phyloP scores from a whole-genome alignment of 352 stramenopile species.

The Pythium chondricola region DNA sequence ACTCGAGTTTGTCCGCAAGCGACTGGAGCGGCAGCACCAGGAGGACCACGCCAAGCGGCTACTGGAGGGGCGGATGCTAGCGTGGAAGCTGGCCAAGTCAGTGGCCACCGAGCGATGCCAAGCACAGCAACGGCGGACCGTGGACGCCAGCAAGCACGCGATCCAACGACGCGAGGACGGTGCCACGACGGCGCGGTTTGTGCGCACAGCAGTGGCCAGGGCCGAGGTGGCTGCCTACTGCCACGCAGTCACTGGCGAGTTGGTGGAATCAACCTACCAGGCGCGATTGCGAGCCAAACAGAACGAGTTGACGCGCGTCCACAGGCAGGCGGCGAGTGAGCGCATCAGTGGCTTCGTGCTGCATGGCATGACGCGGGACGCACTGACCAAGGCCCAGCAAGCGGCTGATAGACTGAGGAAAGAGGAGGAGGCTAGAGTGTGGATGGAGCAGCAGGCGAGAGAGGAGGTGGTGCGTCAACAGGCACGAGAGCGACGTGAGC shows the following conservation, averaged over 20 bases:
- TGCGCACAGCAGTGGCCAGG: slow-evolving; percentile 1
- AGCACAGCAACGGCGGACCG: no score
- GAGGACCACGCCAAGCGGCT: not conserved
- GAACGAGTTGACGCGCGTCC: slow-evolving; percentile 31
- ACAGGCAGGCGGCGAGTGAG: slow-evolving; percentile 19
- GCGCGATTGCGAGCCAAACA: slow-evolving; percentile 23
- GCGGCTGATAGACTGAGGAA: not conserved
- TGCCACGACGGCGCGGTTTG: not conserved
- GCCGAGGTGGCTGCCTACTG: not conserved
- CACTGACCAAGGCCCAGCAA: slow-evolving; percentile 20
- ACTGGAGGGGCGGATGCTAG: slow-evolving; percentile 6
- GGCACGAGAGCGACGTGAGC: slow-evolving; percentile 12
- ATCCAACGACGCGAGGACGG: not conserved
- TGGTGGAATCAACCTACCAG: slow-evolving; percentile 14
- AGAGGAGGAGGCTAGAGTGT: not conserved
- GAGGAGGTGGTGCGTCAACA: slow-evolving; percentile 1
- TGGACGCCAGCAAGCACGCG: no score
- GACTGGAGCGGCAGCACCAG: slow-evolving; percentile 6
- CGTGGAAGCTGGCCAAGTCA: slow-evolving; percentile 11
- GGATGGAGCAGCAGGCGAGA: slow-evolving; percentile 20
- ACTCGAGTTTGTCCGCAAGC: not conserved
- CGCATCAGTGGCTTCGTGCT: slow-evolving; percentile 22
- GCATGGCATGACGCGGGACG: slow-evolving; percentile 8
- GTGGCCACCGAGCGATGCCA: not conserved
- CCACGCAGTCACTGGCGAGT: slow-evolving; percentile 1